phyloP scores from a whole-genome alignment of 2,329 filamentous ascomycete species.

The Colletotrichum sansevieriae region DNA sequence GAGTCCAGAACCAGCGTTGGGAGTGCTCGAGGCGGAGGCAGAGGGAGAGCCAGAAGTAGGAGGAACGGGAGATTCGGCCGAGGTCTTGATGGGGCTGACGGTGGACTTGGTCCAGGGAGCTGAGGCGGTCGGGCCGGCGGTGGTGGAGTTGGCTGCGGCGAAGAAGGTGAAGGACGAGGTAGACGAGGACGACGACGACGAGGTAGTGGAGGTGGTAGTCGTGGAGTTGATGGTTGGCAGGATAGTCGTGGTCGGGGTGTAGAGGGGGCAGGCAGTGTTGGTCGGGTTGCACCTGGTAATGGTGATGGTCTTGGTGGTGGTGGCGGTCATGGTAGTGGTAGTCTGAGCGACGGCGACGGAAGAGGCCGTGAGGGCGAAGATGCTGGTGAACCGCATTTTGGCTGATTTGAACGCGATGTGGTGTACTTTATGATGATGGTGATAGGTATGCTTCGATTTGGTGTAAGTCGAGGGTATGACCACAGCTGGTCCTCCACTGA shows the following conservation, averaged over 20 bases:
- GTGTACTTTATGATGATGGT: background rate
- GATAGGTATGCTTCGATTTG: conserved; percentile 21
- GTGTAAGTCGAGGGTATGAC: conserved; percentile 28
- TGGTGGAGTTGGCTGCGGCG: conserved; percentile 52
- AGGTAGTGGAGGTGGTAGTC: conserved; percentile 42
- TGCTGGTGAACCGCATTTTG: conserved; percentile 62
- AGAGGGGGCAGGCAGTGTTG: conserved; percentile 58
- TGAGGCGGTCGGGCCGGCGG: conserved; percentile 44
- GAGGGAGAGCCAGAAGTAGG: conserved; percentile 44
- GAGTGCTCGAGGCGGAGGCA: conserved; percentile 43
- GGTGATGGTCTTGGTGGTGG: conserved; percentile 59
- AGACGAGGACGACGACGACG: background rate
- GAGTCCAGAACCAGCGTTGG: conserved; percentile 51
- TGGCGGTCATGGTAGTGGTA: conserved; percentile 59
- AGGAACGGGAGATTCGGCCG: conserved; percentile 33
- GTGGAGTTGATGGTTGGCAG: conserved; percentile 41
- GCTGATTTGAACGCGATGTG: conserved; percentile 35
- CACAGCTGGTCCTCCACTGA: conserved; percentile 14
- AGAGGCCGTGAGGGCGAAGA: conserved; percentile 58
- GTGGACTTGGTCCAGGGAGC: conserved; percentile 45
- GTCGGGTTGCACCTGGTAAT: conserved; percentile 62
- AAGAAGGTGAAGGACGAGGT: conserved; percentile 44
- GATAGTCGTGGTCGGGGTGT: conserved; percentile 48
- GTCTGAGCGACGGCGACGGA: conserved; percentile 53
- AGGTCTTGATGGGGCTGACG: conserved; percentile 42